Percentiles rank a stretch among this genome's conserved stretches.
Evolutionary conservation across 495 filamentous ascomycete genomes (phyloP).

Genomic region (Penicillium subrubescens): DNA sequence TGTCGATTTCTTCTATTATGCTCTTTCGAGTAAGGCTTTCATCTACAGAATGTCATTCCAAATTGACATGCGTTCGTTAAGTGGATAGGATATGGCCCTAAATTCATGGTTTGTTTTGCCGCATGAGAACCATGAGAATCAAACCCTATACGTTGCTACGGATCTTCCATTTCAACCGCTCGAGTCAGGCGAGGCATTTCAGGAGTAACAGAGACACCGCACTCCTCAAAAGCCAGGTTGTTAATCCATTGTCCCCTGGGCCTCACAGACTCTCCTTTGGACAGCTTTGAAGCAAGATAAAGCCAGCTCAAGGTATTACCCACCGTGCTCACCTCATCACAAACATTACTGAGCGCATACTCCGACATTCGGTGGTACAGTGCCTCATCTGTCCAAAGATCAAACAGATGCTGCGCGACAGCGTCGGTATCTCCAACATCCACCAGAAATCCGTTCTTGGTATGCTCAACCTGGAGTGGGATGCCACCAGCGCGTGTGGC

Average conservation of each 20-base stretch:
- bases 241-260: constrained; percentile 70
- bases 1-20: background rate
- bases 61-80: background rate
- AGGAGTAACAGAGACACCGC: constrained; percentile 37
- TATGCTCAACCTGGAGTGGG: constrained; percentile 75
- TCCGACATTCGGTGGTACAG: constrained; percentile 67
- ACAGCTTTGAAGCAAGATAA: constrained; percentile 69
- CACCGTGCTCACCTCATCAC: constrained; percentile 82
- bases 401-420: constrained; percentile 69
- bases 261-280: constrained; percentile 47
- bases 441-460: constrained; percentile 77
- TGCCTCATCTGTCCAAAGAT: constrained; percentile 67
- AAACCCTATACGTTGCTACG: constrained; percentile 11
- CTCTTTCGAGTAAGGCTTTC: background rate
- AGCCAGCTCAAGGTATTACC: constrained; percentile 80
- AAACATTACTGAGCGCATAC: constrained; percentile 67
- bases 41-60: background rate
- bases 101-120: background rate
- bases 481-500: constrained; percentile 80
- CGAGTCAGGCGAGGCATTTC: constrained; percentile 49
- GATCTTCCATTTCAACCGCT: constrained; percentile 37
- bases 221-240: constrained; percentile 73
- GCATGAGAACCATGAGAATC: background rate
- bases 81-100: background rate
- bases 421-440: constrained; percentile 70